Evolutionary conservation across 345 rosid species (phyloP).

Genomic region (Dovyalis caffra): DNA sequence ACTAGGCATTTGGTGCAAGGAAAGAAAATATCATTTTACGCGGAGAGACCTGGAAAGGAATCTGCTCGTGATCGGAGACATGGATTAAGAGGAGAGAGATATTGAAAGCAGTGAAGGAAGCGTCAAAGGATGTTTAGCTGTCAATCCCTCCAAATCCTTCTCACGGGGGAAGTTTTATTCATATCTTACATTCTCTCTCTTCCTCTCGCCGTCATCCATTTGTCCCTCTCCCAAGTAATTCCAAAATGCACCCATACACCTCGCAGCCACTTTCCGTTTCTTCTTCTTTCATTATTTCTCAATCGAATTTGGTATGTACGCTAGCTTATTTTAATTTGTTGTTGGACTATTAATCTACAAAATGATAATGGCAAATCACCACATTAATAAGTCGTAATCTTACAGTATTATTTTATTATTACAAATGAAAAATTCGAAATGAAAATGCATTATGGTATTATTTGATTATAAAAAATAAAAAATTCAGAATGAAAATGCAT

Average conservation of each 20-base stretch:
- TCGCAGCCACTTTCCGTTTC: background rate
- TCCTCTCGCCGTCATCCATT: conserved; percentile 26
- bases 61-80: conserved; percentile 41
- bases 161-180: conserved; percentile 35
- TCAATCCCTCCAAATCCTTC: conserved; percentile 46
- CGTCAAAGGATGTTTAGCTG: conserved; percentile 44
- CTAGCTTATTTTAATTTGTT: background rate
- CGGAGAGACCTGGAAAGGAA: conserved; percentile 26
- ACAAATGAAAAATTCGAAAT: no score
- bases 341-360: background rate
- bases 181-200: conserved; percentile 16
- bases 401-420: no score
- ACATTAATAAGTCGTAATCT: background rate
- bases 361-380: background rate
- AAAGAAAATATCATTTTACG: background rate
- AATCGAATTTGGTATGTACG: background rate
- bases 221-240: conserved; percentile 17
- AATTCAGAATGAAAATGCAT: no score
- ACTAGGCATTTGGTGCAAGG: background rate
- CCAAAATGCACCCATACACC: background rate
- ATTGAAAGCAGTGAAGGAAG: conserved; percentile 40
- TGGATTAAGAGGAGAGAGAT: conserved; percentile 10
- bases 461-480: no score
- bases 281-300: background rate
- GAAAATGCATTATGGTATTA: no score